Evolutionary conservation across 192 early-diverging fungal species (phyloP).

Genomic region (Coemansia sp.): DNA sequence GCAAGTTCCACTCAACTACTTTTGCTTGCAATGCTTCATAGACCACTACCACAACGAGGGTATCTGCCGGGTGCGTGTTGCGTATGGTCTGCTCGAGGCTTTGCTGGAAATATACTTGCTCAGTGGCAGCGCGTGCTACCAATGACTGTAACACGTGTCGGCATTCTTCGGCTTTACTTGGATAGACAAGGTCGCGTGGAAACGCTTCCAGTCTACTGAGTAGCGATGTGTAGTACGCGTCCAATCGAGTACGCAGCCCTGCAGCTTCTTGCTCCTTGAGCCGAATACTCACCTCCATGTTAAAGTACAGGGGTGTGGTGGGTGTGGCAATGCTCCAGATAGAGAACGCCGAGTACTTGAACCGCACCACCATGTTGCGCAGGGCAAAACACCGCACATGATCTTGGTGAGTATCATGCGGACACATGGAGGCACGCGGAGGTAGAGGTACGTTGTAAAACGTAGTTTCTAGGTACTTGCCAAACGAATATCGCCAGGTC

Average conservation of each 20-base stretch:
- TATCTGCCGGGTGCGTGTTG: constrained; percentile 73
- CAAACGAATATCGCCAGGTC: constrained; percentile 94
- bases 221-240: constrained; percentile 84
- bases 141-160: constrained; percentile 70
- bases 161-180: constrained; percentile 64
- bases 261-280: constrained; percentile 76
- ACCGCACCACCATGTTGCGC: constrained; percentile 70
- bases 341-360: constrained; percentile 60
- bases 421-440: constrained; percentile 69
- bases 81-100: constrained; percentile 79
- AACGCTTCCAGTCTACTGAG: constrained; percentile 75
- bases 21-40: constrained; percentile 73
- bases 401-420: constrained; percentile 77
- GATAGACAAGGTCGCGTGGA: constrained; percentile 72
- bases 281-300: constrained; percentile 57
- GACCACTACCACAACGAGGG: constrained; percentile 74
- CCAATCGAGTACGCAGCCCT: constrained; percentile 62
- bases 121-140: constrained; percentile 63
- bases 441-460: constrained; percentile 73
- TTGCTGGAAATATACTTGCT: constrained; percentile 81
- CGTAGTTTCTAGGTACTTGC: constrained; percentile 91
- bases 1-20: constrained; percentile 77
- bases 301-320: constrained; percentile 39
- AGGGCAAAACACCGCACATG: constrained; percentile 84
- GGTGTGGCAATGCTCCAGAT: constrained; percentile 40